Evolutionary conservation across 306 rosid genomes (phyloP).

Genomic region (Lagenaria siceraria): DNA sequence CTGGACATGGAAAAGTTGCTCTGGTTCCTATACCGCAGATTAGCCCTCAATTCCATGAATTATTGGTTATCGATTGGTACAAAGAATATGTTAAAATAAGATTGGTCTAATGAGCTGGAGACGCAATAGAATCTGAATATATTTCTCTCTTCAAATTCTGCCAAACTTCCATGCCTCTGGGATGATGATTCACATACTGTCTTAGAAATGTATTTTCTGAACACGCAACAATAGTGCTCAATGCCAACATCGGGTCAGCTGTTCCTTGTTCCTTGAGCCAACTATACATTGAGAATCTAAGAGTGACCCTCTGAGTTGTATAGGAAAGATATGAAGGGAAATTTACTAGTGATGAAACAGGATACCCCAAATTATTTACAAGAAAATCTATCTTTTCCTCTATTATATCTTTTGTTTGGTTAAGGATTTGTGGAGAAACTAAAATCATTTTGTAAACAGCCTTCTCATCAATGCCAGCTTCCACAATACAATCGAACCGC

Average conservation of each 20-base stretch:
- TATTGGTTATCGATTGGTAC: not conserved
- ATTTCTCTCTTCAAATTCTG: slow-evolving; percentile 32
- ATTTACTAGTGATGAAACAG: slow-evolving; percentile 34
- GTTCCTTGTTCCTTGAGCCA: slow-evolving; percentile 58
- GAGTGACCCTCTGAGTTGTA: slow-evolving; percentile 34
- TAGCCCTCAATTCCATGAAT: not conserved
- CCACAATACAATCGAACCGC: slow-evolving; percentile 56
- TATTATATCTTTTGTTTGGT: slow-evolving; percentile 36
- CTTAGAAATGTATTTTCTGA: slow-evolving; percentile 26
- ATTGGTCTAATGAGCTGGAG: not conserved
- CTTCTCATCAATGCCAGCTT: slow-evolving; percentile 44
- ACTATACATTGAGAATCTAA: slow-evolving; percentile 45
- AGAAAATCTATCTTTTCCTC: slow-evolving; percentile 43
- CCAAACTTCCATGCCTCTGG: slow-evolving; percentile 54
- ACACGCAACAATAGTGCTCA: slow-evolving; percentile 50
- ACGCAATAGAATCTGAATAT: not conserved
- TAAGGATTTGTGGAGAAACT: slow-evolving; percentile 55
- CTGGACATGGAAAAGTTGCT: not conserved
- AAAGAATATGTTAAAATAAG: not conserved
- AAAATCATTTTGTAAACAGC: slow-evolving; percentile 40
- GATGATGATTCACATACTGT: slow-evolving; percentile 45
- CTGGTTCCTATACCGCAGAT: not conserved
- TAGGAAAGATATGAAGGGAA: slow-evolving; percentile 56
- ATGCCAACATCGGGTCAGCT: slow-evolving; percentile 19
- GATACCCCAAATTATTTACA: slow-evolving; percentile 38